Conservation (phyloP, 2,329 filamentous ascomycete species). For the Diaporthe longicolla region DNA sequence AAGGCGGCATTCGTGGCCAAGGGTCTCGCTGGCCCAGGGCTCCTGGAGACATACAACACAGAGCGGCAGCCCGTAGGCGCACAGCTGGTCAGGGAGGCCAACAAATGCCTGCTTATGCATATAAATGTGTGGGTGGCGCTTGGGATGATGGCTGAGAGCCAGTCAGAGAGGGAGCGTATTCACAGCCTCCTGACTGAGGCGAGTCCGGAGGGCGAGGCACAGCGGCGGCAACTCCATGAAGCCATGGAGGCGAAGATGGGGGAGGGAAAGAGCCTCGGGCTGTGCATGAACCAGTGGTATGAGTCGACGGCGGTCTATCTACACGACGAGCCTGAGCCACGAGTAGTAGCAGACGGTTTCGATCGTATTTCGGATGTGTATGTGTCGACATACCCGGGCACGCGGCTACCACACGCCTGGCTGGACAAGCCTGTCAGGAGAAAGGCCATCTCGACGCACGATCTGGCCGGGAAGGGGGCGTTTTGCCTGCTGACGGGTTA, state of each 20-base stretch:
- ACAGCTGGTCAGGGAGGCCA: conserved; percentile 52
- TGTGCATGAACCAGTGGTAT: conserved; percentile 70
- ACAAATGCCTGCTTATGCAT: conserved; percentile 50
- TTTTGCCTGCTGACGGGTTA: conserved; percentile 62
- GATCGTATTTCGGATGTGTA: conserved; percentile 56
- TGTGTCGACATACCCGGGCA: conserved; percentile 65
- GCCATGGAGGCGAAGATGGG: conserved; percentile 55
- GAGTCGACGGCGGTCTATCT: conserved; percentile 56
- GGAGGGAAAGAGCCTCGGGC: conserved; percentile 66
- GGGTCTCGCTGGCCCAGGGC: conserved; percentile 49
- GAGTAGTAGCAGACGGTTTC: conserved; percentile 42
- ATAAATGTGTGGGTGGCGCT: conserved; percentile 56
- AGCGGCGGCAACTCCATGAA: conserved; percentile 54
- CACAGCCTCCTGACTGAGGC: conserved; percentile 54
- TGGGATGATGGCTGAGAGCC: conserved; percentile 47
- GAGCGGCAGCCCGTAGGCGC: conserved; percentile 60
- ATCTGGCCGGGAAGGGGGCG: conserved; percentile 63
- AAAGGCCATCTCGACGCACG: conserved; percentile 61
- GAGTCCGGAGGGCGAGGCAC: conserved; percentile 52
- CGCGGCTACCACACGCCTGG: conserved; percentile 69
- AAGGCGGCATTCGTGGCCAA: conserved; percentile 60
- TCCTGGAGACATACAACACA: conserved; percentile 55
- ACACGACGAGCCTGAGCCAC: conserved; percentile 45
- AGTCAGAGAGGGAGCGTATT: conserved; percentile 51
- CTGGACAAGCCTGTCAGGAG: conserved; percentile 56